These are phyloP conservation scores for Drechslerella stenobrocha DNA, from an alignment of 2,329 filamentous ascomycete genomes.

Conservation along the genomic window DNA sequence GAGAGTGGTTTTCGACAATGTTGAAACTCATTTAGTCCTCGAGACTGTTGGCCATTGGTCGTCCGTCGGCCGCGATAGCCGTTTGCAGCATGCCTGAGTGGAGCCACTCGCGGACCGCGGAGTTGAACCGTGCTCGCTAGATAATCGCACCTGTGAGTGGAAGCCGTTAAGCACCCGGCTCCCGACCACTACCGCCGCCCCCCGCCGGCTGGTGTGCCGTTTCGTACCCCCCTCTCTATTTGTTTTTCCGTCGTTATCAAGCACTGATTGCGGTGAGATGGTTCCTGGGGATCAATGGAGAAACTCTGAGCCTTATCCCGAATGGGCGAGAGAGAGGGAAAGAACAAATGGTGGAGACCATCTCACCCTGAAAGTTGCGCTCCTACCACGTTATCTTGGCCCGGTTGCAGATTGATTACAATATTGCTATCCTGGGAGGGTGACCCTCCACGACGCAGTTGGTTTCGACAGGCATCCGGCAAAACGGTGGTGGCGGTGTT, in stretches of 20 bases:
- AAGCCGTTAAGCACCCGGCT: no score
- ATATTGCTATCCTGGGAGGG: background rate
- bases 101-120: background rate
- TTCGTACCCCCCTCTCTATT: background rate
- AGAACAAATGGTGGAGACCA: background rate
- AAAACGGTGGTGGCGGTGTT: conserved; percentile 8
- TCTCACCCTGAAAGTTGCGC: background rate
- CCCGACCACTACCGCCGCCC: no score
- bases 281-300: conserved; percentile 3
- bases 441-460: background rate
- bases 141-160: no score
- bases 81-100: conserved; percentile 1
- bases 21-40: conserved; percentile 3
- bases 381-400: conserved; percentile 3
- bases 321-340: background rate
- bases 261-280: background rate
- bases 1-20: background rate
- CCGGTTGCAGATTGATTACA: background rate
- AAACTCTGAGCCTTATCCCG: background rate
- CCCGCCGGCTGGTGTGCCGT: background rate
- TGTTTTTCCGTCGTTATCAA: background rate
- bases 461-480: conserved; percentile 1
- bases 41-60: background rate
- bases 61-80: background rate
- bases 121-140: no score